These are phyloP conservation scores for Mycoemilia scoparia DNA, from an alignment of 192 early-diverging fungal species.

Conservation along the genomic window DNA sequence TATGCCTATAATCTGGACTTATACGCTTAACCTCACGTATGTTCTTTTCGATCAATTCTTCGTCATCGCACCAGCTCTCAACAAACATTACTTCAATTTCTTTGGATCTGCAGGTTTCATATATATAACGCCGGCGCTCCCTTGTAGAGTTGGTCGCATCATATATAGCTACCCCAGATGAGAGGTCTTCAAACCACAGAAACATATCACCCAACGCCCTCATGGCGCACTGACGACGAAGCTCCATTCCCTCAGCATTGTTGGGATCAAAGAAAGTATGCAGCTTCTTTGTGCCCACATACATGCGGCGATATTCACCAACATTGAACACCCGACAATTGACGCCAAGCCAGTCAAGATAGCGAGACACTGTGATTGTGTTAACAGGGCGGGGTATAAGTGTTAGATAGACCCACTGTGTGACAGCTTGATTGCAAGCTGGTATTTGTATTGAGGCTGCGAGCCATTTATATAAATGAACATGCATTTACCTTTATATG, in stretches of 20 bases:
- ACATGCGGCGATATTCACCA: slow-evolving; percentile 88
- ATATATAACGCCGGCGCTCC: slow-evolving; percentile 53
- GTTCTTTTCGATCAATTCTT: slow-evolving; percentile 71
- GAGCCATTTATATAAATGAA: background rate
- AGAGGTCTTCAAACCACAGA: slow-evolving; percentile 66
- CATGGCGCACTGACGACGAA: slow-evolving; percentile 61
- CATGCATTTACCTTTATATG: slow-evolving; percentile 51
- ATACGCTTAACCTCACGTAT: slow-evolving; percentile 90
- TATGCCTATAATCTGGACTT: slow-evolving; percentile 80
- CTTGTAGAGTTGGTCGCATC: slow-evolving; percentile 96
- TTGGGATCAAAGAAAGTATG: slow-evolving; percentile 86
- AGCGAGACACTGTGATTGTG: slow-evolving; percentile 50
- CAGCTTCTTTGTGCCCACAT: slow-evolving; percentile 58
- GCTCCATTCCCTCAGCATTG: slow-evolving; percentile 48
- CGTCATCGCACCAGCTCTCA: slow-evolving; percentile 86
- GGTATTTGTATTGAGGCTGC: background rate
- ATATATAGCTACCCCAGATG: slow-evolving; percentile 81
- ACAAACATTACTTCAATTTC: slow-evolving; percentile 90
- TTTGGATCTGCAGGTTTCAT: slow-evolving; percentile 46
- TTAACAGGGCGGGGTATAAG: background rate
- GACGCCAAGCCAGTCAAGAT: slow-evolving; percentile 90
- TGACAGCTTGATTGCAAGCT: background rate
- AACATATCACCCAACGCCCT: slow-evolving; percentile 86
- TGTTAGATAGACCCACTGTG: background rate
- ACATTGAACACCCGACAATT: slow-evolving; percentile 92